A percentile compares a stretch with the other conserved stretches of the same genome.
phyloP scores from a whole-genome alignment of 352 stramenopile species.

The Globisporangium yorkense region DNA sequence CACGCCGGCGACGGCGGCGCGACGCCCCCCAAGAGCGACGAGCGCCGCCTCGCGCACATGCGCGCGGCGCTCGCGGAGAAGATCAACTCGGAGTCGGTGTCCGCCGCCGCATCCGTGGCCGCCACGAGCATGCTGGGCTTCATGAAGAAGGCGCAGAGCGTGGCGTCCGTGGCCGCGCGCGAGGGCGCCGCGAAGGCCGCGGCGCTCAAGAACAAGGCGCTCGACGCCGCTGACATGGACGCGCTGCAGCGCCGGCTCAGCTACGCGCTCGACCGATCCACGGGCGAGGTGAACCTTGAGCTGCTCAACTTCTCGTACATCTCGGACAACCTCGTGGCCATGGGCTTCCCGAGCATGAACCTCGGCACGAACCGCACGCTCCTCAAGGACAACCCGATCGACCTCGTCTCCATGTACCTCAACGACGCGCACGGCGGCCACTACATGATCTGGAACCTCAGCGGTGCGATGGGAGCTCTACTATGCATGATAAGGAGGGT shows the following conservation, averaged over 20 bases:
- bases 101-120: constrained; percentile 50
- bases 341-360: constrained; percentile 90
- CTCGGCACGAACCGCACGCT: constrained; percentile 64
- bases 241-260: constrained; percentile 73
- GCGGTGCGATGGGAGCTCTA: constrained; percentile 24
- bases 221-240: constrained; percentile 84
- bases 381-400: constrained; percentile 86
- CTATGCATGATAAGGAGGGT: no score
- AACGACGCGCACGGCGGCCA: constrained; percentile 90
- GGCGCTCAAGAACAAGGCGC: constrained; percentile 61
- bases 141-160: constrained; percentile 81
- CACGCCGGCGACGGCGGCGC: not conserved
- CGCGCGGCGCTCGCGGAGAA: constrained; percentile 53
- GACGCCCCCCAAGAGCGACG: constrained; percentile 25
- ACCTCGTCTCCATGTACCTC: constrained; percentile 92
- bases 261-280: constrained; percentile 73
- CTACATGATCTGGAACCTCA: constrained; percentile 99
- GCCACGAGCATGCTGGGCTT: constrained; percentile 75
- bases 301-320: constrained; percentile 92
- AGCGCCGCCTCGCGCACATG: constrained; percentile 37
- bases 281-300: constrained; percentile 76
- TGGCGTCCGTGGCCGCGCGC: constrained; percentile 57
- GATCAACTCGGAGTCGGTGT: constrained; percentile 68
- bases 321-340: constrained; percentile 82
- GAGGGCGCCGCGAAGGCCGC: constrained; percentile 73